These are phyloP conservation scores for Castanospermum australe DNA, from an alignment of 306 rosid species.

Conservation along the genomic window DNA sequence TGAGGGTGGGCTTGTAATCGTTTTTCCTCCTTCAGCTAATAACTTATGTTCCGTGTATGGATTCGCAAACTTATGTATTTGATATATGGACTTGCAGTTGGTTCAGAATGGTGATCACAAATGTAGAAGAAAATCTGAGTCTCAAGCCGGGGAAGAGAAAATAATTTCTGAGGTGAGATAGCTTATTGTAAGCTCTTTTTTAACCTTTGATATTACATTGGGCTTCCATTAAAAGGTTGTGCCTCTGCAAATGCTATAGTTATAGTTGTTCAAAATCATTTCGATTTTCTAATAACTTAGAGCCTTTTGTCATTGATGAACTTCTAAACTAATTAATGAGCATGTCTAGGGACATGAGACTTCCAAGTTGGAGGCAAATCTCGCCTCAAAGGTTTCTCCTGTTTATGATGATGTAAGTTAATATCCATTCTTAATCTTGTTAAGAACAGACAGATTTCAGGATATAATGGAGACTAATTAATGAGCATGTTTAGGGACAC, in stretches of 20 bases:
- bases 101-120: slow-evolving; percentile 76
- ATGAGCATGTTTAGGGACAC: slow-evolving; percentile 12
- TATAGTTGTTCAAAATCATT: background rate
- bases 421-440: slow-evolving; percentile 27
- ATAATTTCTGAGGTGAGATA: slow-evolving; percentile 39
- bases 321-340: slow-evolving; percentile 2
- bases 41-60: background rate
- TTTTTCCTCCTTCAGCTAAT: background rate
- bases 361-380: slow-evolving; percentile 14
- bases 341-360: slow-evolving; percentile 33
- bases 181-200: slow-evolving; percentile 31
- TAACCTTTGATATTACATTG: slow-evolving; percentile 18
- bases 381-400: slow-evolving; percentile 27
- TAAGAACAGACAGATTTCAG: slow-evolving; percentile 2
- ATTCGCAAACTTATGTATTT: background rate
- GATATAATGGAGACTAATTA: background rate
- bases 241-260: slow-evolving; percentile 12
- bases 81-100: slow-evolving; percentile 55
- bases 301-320: slow-evolving; percentile 17
- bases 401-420: slow-evolving; percentile 42
- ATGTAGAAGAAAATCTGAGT: slow-evolving; percentile 44
- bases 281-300: background rate
- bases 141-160: slow-evolving; percentile 39
- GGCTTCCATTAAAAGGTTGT: background rate
- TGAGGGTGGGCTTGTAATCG: slow-evolving; percentile 43